A percentile compares a stretch with the other conserved stretches of the same genome.
Evolutionary conservation across 2,329 filamentous ascomycete species (phyloP).

Genomic region (Colletotrichum zoysiae): DNA sequence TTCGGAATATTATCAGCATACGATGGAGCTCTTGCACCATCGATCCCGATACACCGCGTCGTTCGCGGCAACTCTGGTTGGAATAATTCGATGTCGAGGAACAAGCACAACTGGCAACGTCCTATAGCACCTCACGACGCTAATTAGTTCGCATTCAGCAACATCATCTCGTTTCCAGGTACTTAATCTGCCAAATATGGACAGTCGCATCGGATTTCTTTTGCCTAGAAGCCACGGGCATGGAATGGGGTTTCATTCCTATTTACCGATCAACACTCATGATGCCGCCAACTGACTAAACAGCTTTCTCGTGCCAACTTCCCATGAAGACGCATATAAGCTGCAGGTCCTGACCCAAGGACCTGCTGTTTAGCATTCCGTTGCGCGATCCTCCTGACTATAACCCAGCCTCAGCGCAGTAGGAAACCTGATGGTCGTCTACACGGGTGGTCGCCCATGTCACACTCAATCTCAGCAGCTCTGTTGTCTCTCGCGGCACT

Average conservation of each 20-base stretch:
- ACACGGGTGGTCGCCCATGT: neutral
- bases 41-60: neutral
- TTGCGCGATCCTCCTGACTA: neutral
- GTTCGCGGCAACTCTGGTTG: neutral
- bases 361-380: neutral
- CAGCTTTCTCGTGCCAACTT: neutral
- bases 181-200: neutral
- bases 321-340: neutral
- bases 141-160: no score
- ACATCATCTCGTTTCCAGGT: neutral
- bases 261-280: conserved; percentile 21
- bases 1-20: neutral
- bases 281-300: neutral
- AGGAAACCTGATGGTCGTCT: neutral
- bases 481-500: neutral
- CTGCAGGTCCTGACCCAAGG: neutral
- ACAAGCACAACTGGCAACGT: neutral
- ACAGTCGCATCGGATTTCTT: neutral
- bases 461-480: neutral
- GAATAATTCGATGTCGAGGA: neutral
- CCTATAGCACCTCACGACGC: neutral
- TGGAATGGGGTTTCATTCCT: neutral
- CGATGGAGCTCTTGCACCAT: neutral
- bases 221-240: neutral
- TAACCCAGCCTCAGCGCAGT: neutral